A percentile compares a stretch with the other conserved stretches of the same genome.
These are phyloP conservation scores for Stemphylium lycopersici DNA, from an alignment of 2,329 filamentous ascomycete species.

Conservation along the genomic window DNA sequence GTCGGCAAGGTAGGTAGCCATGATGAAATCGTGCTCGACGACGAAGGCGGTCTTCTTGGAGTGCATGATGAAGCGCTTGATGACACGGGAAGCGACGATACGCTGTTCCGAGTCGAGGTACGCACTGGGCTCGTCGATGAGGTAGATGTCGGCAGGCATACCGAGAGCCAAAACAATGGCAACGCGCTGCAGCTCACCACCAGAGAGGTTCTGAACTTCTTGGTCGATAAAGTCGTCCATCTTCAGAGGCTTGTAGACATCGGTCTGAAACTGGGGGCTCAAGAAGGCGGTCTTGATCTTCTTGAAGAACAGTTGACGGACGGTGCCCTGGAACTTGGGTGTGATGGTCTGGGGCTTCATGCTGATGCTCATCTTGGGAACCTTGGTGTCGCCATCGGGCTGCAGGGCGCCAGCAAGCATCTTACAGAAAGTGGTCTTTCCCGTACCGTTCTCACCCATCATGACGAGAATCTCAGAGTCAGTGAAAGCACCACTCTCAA, in stretches of 20 bases:
- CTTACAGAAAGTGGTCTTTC: slow-evolving; percentile 98
- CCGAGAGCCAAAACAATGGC: slow-evolving; percentile 97
- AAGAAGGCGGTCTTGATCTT: slow-evolving; percentile 98
- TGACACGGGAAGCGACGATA: slow-evolving; percentile 95
- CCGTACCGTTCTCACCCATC: slow-evolving; percentile 99
- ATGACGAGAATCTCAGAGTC: slow-evolving; percentile 99
- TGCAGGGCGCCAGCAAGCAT: slow-evolving; percentile 92
- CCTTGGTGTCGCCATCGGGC: slow-evolving; percentile 77
- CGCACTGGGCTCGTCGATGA: slow-evolving; percentile 85
- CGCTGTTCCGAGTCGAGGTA: slow-evolving; percentile 99
- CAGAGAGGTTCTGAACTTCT: slow-evolving; percentile 98
- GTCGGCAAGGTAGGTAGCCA: slow-evolving; percentile 83
- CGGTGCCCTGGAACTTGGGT: slow-evolving; percentile 95
- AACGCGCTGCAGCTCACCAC: slow-evolving; percentile 99
- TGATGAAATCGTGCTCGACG: slow-evolving; percentile 99
- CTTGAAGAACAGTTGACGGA: slow-evolving; percentile 99
- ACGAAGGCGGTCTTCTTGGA: slow-evolving; percentile 99
- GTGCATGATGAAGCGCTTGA: slow-evolving; percentile 99
- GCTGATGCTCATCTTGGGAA: slow-evolving; percentile 95
- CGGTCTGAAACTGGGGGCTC: slow-evolving; percentile 97
- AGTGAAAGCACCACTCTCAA: slow-evolving; percentile 87
- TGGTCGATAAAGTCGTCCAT: slow-evolving; percentile 99
- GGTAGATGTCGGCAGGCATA: slow-evolving; percentile 94
- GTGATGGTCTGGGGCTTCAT: slow-evolving; percentile 99
- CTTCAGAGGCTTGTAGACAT: slow-evolving; percentile 99